Percentiles rank a stretch among this genome's conserved stretches.
These are phyloP conservation scores for Parascedosporium putredinis DNA, from an alignment of 2,329 filamentous ascomycete genomes.

Conservation along the genomic window DNA sequence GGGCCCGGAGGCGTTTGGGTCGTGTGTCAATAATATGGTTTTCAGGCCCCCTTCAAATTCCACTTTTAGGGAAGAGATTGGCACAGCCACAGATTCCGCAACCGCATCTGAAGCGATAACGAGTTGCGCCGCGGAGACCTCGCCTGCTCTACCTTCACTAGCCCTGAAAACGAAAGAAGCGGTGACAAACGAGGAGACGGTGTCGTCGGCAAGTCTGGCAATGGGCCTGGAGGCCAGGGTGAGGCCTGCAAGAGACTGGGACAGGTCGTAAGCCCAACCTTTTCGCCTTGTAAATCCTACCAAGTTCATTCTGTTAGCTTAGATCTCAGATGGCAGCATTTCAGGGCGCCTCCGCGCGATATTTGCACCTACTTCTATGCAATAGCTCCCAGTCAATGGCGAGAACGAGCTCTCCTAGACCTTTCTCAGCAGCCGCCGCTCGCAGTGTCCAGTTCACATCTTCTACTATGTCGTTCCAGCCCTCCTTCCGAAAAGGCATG, in stretches of 20 bases:
- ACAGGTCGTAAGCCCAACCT: conserved; percentile 52
- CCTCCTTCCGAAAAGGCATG: conserved; percentile 44
- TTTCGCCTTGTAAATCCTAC: conserved; percentile 43
- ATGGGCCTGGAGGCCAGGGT: conserved; percentile 31
- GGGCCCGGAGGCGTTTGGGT: conserved; percentile 12
- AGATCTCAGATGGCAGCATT: no score
- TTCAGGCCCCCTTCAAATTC: conserved; percentile 49
- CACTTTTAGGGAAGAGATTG: conserved; percentile 40
- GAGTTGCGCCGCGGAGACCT: conserved; percentile 47
- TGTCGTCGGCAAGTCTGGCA: conserved; percentile 40
- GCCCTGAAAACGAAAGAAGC: conserved; percentile 47
- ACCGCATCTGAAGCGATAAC: conserved; percentile 46
- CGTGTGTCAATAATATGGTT: conserved; percentile 40
- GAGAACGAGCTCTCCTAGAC: conserved; percentile 45
- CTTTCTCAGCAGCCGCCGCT: conserved; percentile 40
- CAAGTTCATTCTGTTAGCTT: no score
- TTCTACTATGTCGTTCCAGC: conserved; percentile 50
- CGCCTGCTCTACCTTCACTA: conserved; percentile 51
- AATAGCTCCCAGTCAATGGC: conserved; percentile 57
- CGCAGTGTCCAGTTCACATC: conserved; percentile 52
- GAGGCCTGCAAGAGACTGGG: conserved; percentile 43
- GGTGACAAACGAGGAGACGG: conserved; percentile 41
- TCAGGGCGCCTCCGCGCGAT: no score
- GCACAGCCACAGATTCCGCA: conserved; percentile 37
- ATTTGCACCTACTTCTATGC: conserved; percentile 42